phyloP scores from a whole-genome alignment of 129 eudicot genomes.

The Saussurea involucrata region DNA sequence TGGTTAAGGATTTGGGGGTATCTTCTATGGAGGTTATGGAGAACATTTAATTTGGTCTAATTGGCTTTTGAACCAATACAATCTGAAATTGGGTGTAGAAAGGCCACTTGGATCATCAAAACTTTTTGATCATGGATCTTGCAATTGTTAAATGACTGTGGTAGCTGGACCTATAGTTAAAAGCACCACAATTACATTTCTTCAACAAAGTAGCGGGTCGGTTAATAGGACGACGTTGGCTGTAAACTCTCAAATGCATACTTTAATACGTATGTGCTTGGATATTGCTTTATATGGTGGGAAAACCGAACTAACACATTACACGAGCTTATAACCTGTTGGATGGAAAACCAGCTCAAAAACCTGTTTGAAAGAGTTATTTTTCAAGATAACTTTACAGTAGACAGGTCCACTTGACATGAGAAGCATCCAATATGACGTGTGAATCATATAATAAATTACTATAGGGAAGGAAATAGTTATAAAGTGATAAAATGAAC shows the following conservation, averaged over 20 bases:
- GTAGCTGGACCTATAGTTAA: neutral
- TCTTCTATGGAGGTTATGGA: neutral
- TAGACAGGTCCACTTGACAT: neutral
- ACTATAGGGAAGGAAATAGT: neutral
- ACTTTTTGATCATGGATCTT: neutral
- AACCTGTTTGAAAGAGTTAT: neutral
- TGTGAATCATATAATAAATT: neutral
- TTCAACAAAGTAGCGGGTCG: neutral
- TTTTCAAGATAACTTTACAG: neutral
- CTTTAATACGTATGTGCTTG: neutral
- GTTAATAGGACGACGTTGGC: neutral
- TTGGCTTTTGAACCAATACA: neutral
- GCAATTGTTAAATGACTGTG: neutral
- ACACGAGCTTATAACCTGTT: neutral
- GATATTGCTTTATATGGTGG: neutral
- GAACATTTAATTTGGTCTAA: neutral
- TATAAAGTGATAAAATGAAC: neutral
- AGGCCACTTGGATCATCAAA: neutral
- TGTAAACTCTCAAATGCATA: neutral
- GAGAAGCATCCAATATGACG: neutral
- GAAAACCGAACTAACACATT: neutral
- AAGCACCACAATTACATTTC: neutral
- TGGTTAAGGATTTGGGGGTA: neutral
- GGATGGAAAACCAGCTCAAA: neutral
- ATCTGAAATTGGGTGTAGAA: neutral